Evolutionary conservation across 805 yeast species (phyloP).

Genomic region (Schizosaccharomyces octosporus): DNA sequence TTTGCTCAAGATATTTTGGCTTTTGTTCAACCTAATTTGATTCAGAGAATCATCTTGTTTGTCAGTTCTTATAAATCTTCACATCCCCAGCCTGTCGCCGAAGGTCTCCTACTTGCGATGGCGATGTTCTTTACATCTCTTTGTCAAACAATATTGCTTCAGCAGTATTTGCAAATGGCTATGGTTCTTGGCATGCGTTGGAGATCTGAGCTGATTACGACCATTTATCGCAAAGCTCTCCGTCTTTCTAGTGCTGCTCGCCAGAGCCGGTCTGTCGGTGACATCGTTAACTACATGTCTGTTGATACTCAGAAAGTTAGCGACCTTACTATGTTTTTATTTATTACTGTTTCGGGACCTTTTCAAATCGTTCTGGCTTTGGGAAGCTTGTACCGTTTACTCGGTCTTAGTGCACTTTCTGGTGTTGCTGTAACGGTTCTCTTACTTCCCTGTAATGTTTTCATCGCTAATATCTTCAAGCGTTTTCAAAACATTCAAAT

Average conservation of each 20-base stretch:
- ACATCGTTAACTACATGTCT: slow-evolving; percentile 49
- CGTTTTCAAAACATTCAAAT: slow-evolving; percentile 60
- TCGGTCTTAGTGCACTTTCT: slow-evolving; percentile 78
- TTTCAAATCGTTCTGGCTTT: slow-evolving; percentile 66
- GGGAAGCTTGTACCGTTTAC: slow-evolving; percentile 39
- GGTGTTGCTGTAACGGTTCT: slow-evolving; percentile 62
- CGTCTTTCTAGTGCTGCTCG: slow-evolving; percentile 42
- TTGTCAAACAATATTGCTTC: slow-evolving; percentile 34
- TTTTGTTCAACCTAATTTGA: slow-evolving; percentile 66
- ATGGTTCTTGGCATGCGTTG: slow-evolving; percentile 38
- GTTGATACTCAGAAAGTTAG: slow-evolving; percentile 50
- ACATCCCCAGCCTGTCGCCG: slow-evolving; percentile 17
- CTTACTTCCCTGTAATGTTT: slow-evolving; percentile 63
- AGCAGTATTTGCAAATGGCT: slow-evolving; percentile 33
- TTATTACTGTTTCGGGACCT: slow-evolving; percentile 80
- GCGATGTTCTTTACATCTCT: slow-evolving; percentile 40
- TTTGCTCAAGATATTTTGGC: slow-evolving; percentile 53
- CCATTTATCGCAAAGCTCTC: slow-evolving; percentile 48
- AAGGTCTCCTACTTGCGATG: slow-evolving; percentile 39
- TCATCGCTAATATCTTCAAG: slow-evolving; percentile 42
- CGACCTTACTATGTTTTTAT: slow-evolving; percentile 47
- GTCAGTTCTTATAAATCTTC: slow-evolving; percentile 23
- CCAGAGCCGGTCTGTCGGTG: slow-evolving; percentile 41
- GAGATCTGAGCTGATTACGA: slow-evolving; percentile 38
- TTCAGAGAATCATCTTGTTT: slow-evolving; percentile 38